These are phyloP conservation scores for Mucor saturninus DNA, from an alignment of 371 early-diverging fungal genomes.

Conservation along the genomic window DNA sequence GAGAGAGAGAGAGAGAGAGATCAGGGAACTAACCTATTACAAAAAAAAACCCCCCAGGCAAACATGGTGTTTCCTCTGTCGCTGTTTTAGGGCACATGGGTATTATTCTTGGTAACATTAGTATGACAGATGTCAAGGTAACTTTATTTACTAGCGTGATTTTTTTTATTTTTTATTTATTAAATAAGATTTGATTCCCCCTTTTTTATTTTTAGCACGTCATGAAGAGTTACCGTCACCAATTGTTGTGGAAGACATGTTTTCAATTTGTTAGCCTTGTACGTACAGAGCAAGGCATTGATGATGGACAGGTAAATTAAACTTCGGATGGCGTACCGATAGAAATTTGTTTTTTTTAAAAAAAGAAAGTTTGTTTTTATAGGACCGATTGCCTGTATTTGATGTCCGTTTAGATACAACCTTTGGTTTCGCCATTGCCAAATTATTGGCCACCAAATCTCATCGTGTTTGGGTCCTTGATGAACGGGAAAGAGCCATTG, in stretches of 20 bases:
- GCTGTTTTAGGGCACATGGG: constrained; percentile 65
- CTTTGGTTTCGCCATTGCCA: constrained; percentile 72
- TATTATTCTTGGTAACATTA: constrained; percentile 70
- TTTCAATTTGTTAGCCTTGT: constrained; percentile 61
- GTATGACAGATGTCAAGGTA: constrained; percentile 73
- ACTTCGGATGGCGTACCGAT: constrained; percentile 13
- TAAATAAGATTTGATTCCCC: not conserved
- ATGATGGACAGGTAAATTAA: constrained; percentile 52
- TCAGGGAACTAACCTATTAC: not conserved
- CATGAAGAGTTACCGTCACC: constrained; percentile 49
- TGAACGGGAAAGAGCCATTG: constrained; percentile 54
- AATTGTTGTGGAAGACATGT: constrained; percentile 56
- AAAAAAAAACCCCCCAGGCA: constrained; percentile 44
- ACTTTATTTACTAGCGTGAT: not conserved
- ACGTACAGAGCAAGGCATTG: constrained; percentile 54
- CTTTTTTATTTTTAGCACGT: constrained; percentile 24
- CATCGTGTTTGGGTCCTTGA: constrained; percentile 87
- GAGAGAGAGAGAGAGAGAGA: not conserved
- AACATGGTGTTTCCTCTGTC: constrained; percentile 64
- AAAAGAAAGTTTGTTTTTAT: not conserved
- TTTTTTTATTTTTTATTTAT: not conserved
- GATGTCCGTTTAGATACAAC: constrained; percentile 73
- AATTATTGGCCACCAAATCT: constrained; percentile 78
- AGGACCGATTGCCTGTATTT: constrained; percentile 81
- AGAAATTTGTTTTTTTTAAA: too few species aligned